Evolutionary conservation across 768 basidiomycete species (phyloP).

Genomic region (Cyathus striatus): DNA sequence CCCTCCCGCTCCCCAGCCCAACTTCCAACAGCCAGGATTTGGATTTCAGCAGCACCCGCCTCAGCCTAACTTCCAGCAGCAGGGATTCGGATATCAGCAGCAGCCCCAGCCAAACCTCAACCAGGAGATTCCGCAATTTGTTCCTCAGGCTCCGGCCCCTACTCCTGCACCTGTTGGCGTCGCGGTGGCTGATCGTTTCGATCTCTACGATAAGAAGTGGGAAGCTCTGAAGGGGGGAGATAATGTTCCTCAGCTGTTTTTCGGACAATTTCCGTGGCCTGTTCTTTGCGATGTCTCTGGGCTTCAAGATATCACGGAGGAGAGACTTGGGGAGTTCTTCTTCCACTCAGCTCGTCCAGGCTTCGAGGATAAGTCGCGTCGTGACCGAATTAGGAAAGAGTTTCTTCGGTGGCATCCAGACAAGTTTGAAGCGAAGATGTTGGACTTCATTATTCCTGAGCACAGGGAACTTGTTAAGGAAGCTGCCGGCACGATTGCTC

Average conservation of each 20-base stretch:
- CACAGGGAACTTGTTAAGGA: constrained; percentile 27
- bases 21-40: too few relatives aligned
- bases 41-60: too few relatives aligned
- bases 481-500: constrained; percentile 32
- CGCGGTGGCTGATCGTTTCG: constrained; percentile 11
- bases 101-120: too few relatives aligned
- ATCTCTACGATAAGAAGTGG: constrained; percentile 31
- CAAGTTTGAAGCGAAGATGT: constrained; percentile 35
- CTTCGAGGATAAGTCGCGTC: constrained; percentile 21
- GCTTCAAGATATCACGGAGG: constrained; percentile 26
- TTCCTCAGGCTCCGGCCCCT: too few relatives aligned
- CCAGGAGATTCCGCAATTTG: too few relatives aligned
- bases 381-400: constrained; percentile 36
- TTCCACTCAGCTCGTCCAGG: constrained; percentile 25
- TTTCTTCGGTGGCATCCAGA: constrained; percentile 54
- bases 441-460: constrained; percentile 24
- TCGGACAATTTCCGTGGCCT: constrained; percentile 41
- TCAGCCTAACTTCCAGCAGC: too few relatives aligned
- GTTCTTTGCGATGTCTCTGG: constrained; percentile 15
- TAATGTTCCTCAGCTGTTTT: constrained; percentile 12
- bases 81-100: too few relatives aligned
- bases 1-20: too few relatives aligned
- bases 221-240: constrained; percentile 22
- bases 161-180: constrained; percentile 3
- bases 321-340: constrained; percentile 32